A percentile compares a stretch with the other conserved stretches of the same genome.
These are phyloP conservation scores for Lasiosphaeris hirsuta DNA, from an alignment of 495 filamentous ascomycete species.

Conservation along the genomic window DNA sequence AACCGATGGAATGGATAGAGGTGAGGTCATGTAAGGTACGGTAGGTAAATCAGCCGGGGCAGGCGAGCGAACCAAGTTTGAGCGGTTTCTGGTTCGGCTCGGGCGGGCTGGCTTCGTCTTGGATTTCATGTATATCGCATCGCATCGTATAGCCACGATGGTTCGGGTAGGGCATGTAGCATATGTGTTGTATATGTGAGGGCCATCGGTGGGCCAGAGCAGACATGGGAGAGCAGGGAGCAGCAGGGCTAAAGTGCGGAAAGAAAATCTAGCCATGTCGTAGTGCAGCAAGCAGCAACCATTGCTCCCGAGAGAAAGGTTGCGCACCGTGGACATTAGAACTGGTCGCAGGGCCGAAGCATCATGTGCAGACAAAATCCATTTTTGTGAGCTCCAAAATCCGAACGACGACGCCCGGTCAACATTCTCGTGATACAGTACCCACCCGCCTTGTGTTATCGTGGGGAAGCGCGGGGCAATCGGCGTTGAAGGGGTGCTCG, in stretches of 20 bases:
- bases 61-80: slow-evolving; percentile 19
- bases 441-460: too few relatives aligned
- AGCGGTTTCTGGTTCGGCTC: slow-evolving; percentile 23
- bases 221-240: background rate
- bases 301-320: background rate
- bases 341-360: slow-evolving; percentile 24
- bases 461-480: too few relatives aligned
- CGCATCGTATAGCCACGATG: slow-evolving; percentile 4
- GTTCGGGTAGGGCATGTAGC: slow-evolving; percentile 3
- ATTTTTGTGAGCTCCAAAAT: slow-evolving; percentile 9
- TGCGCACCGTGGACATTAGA: slow-evolving; percentile 18
- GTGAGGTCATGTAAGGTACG: slow-evolving; percentile 4
- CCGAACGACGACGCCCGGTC: background rate
- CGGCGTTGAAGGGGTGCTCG: too few relatives aligned
- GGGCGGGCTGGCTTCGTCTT: slow-evolving; percentile 1
- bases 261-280: background rate
- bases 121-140: slow-evolving; percentile 5
- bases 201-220: background rate
- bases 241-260: background rate
- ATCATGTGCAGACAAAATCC: slow-evolving; percentile 25
- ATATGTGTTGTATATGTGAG: background rate
- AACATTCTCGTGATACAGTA: too few relatives aligned
- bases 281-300: slow-evolving; percentile 5
- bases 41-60: slow-evolving; percentile 15
- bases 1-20: background rate